These are phyloP conservation scores for Inonotus obliquus DNA, from an alignment of 1,284 basidiomycete species.

Conservation along the genomic window DNA sequence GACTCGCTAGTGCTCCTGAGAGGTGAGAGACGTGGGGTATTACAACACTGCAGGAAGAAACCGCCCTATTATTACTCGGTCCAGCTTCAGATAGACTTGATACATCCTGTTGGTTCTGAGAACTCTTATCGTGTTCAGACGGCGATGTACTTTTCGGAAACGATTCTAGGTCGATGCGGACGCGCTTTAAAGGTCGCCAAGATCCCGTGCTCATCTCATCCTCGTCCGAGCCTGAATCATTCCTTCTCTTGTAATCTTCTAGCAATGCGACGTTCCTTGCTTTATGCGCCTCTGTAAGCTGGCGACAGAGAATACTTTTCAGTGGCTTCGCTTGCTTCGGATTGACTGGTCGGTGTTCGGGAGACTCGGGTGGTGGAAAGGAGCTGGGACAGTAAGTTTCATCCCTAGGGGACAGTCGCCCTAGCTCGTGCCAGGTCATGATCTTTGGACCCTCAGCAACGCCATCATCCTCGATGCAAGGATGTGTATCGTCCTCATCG, in stretches of 20 bases:
- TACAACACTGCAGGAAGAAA: background rate
- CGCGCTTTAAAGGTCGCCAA: background rate
- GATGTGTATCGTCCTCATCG: background rate
- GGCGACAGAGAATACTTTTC: constrained; percentile 5
- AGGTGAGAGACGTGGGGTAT: background rate
- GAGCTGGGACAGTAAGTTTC: background rate
- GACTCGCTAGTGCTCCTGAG: background rate
- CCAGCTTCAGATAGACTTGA: no score
- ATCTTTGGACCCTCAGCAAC: constrained; percentile 10
- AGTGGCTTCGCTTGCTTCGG: background rate
- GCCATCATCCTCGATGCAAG: background rate
- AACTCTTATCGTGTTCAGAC: background rate
- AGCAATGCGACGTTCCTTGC: background rate
- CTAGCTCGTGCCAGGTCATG: constrained; percentile 5
- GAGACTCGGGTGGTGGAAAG: background rate
- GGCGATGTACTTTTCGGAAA: background rate
- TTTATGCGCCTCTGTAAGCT: constrained; percentile 4
- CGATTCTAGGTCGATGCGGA: background rate
- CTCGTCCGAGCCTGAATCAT: background rate
- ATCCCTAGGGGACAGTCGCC: background rate
- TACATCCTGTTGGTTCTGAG: background rate
- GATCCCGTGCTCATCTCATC: background rate
- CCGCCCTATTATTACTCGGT: background rate
- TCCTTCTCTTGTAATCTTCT: background rate
- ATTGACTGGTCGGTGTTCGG: background rate